Evolutionary conservation across 192 early-diverging fungal genomes (phyloP).

Genomic region (Chytriomyces sp.): DNA sequence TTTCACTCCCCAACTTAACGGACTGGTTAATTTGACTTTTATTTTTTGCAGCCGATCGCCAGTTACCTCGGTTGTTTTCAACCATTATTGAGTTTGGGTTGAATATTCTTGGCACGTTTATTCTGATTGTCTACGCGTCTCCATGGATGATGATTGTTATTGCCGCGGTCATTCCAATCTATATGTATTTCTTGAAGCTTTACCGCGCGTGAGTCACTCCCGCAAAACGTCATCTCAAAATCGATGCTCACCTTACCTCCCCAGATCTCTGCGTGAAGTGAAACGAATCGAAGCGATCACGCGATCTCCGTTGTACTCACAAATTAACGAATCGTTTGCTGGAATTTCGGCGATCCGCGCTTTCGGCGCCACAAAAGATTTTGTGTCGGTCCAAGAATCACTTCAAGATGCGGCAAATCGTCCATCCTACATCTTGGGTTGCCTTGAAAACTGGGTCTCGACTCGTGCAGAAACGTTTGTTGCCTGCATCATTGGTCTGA

Average conservation of each 20-base stretch:
- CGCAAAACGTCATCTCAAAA: neutral
- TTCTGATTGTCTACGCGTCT: slow-evolving; percentile 65
- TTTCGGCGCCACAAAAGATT: slow-evolving; percentile 77
- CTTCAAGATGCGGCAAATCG: slow-evolving; percentile 71
- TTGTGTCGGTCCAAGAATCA: slow-evolving; percentile 66
- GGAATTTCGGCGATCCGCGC: slow-evolving; percentile 52
- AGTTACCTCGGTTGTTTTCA: slow-evolving; percentile 66
- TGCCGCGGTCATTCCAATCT: slow-evolving; percentile 74
- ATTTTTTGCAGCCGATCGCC: slow-evolving; percentile 53
- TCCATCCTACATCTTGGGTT: neutral
- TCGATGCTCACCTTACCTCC: slow-evolving; percentile 10
- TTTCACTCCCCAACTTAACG: neutral
- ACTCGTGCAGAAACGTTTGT: slow-evolving; percentile 25
- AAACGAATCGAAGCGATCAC: slow-evolving; percentile 1
- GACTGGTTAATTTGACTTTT: slow-evolving; percentile 5
- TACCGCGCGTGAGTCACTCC: slow-evolving; percentile 69
- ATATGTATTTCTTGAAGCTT: slow-evolving; percentile 70
- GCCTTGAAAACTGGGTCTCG: slow-evolving; percentile 2
- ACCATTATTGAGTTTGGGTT: slow-evolving; percentile 64
- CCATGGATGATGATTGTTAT: slow-evolving; percentile 76
- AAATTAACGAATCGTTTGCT: slow-evolving; percentile 74
- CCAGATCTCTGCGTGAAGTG: slow-evolving; percentile 64
- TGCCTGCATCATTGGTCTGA: slow-evolving; percentile 1
- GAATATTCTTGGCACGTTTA: slow-evolving; percentile 61
- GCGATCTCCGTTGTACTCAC: slow-evolving; percentile 69